Evolutionary conservation across 1,139 yeast genomes (phyloP), one percentile per base, ranked within the genome.

Genomic region (Saccharomyces pastorianus): DNA sequence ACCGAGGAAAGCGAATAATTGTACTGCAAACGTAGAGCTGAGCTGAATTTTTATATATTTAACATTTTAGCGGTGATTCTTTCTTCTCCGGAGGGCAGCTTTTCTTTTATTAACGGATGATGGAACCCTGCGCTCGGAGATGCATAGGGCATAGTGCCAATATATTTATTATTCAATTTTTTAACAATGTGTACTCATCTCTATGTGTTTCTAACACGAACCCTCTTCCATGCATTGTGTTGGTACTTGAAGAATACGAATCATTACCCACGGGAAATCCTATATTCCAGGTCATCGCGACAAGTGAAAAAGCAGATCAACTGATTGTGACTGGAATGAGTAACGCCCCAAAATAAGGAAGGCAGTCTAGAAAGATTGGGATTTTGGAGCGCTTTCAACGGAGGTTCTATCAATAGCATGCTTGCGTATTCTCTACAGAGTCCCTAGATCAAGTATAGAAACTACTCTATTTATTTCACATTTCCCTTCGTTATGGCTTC

Each of bases 401-500:
- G 23, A 20, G 23, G 23, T 20, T 20, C 3, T 20, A 20, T 20
- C 23, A 3, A 20, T 20, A 20, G 23, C 23, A 20, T 38, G 44
- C 9, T 17, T 17, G 25, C 25, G 44, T 38, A 17, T 38, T 20
- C 6, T 17, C 4, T 6, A 8, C 44, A 38, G 25, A 4, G n/a
- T 8, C 9, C 25, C 9, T 38, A 38, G 25, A 11, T 6, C 23
- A 17, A 20, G 23, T 20, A 20, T 38, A 8, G 23, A 27, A 26
- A 3, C 23, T n/a, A 46, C 8, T 7, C 31, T 26, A 20, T 23
- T 46, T 13, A n/a, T 23, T 13, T 8, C 29, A 26, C 48, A 38
- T 1, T 38, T 38, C 13, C 13, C n/a, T 17, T 11, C 26, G 27
- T 6, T 9, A 68, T 68, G 71, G 69, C 71, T 9, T 66, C 68